These are phyloP conservation scores for Gentiana macrophylla DNA, from an alignment of 257 asterid species.

Conservation along the genomic window DNA sequence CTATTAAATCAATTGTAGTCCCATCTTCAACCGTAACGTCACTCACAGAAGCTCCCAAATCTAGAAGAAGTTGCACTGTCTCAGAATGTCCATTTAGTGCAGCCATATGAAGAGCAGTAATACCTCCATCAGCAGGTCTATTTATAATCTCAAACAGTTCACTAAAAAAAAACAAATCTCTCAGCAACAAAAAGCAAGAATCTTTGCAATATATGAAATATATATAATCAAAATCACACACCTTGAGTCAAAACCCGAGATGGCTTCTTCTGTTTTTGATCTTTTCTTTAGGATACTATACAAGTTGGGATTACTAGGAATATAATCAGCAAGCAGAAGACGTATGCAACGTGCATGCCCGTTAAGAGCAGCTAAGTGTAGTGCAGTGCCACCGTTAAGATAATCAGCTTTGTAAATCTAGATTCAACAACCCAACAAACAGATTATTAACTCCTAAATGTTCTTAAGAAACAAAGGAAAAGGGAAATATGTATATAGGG, in stretches of 20 bases:
- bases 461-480: conserved; percentile 2
- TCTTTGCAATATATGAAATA: conserved; percentile 1
- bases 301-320: conserved; percentile 65
- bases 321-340: conserved; percentile 69
- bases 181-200: conserved; percentile 6
- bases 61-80: conserved; percentile 66
- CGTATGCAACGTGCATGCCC: conserved; percentile 78
- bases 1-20: conserved; percentile 75
- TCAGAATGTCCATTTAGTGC: conserved; percentile 74
- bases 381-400: conserved; percentile 85
- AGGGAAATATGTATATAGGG: conserved; percentile 6
- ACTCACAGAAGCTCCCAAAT: conserved; percentile 65
- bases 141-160: conserved; percentile 54
- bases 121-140: conserved; percentile 84
- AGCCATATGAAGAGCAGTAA: conserved; percentile 91
- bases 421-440: conserved; percentile 16
- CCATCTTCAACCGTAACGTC: conserved; percentile 67
- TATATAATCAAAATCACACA: conserved; percentile 6
- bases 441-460: not conserved
- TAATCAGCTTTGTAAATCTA: conserved; percentile 81
- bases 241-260: conserved; percentile 52
- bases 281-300: conserved; percentile 39
- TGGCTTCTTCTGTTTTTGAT: conserved; percentile 27
- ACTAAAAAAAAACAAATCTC: conserved; percentile 21
- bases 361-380: conserved; percentile 81